phyloP scores from a whole-genome alignment of 305 asterid genomes.

The Withania somnifera region DNA sequence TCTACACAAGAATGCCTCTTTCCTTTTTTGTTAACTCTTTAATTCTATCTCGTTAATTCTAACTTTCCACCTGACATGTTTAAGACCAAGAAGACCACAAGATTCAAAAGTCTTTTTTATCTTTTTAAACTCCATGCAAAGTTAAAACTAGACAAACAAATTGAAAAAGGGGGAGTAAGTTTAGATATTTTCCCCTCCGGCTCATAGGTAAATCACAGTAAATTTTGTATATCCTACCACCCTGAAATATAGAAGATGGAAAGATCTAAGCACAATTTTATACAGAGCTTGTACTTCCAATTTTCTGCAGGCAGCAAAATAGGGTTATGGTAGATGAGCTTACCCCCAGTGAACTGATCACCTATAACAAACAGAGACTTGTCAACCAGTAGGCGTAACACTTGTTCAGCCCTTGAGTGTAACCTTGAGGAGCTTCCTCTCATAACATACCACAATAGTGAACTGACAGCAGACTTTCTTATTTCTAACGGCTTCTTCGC shows the following conservation, averaged over 20 bases:
- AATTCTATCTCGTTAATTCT: too few species aligned
- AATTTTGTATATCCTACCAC: neutral
- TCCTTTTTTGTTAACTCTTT: too few species aligned
- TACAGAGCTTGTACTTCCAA: neutral
- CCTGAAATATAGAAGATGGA: neutral
- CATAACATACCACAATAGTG: constrained; percentile 53
- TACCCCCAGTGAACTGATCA: constrained; percentile 49
- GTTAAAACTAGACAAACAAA: too few species aligned
- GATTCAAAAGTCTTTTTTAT: too few species aligned
- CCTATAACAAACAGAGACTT: constrained; percentile 34
- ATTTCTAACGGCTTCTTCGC: constrained; percentile 47
- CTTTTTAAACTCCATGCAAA: too few species aligned
- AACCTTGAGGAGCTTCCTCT: constrained; percentile 63
- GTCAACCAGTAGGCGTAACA: constrained; percentile 47
- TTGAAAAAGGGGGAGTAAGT: too few species aligned
- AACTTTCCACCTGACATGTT: too few species aligned
- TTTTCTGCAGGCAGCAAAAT: neutral
- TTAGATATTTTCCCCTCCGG: too few species aligned
- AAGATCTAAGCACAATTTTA: neutral
- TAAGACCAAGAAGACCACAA: too few species aligned
- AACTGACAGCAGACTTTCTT: constrained; percentile 54
- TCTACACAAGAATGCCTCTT: too few species aligned
- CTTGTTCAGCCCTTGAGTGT: constrained; percentile 55
- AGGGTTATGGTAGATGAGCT: constrained; percentile 2
- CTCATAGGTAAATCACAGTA: neutral